Evolutionary conservation across 306 rosid genomes (phyloP).

Genomic region (Cucurbita argyrosperma): DNA sequence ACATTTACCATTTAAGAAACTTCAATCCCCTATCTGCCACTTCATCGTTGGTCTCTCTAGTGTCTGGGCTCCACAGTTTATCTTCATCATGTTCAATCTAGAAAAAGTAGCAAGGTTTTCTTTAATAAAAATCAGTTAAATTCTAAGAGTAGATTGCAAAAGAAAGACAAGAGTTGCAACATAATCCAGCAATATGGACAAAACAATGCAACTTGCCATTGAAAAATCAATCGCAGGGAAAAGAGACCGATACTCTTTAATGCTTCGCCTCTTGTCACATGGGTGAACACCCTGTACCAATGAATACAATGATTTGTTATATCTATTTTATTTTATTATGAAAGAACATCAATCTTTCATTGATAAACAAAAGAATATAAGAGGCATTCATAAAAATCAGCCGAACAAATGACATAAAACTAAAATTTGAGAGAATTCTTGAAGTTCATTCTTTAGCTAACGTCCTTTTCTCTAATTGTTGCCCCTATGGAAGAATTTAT

Average conservation of each 20-base stretch:
- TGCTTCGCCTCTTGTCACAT: constrained; percentile 82
- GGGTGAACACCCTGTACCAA: constrained; percentile 78
- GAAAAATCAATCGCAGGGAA: constrained; percentile 93
- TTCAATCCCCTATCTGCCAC: constrained; percentile 71
- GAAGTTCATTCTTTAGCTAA: background rate
- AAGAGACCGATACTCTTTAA: constrained; percentile 47
- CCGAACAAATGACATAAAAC: background rate
- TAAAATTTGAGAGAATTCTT: background rate
- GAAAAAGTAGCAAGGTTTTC: constrained; percentile 8
- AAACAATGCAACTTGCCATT: constrained; percentile 27
- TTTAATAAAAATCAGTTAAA: constrained; percentile 6
- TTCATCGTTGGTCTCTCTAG: constrained; percentile 57
- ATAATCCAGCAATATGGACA: background rate
- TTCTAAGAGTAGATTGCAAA: background rate
- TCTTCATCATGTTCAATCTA: constrained; percentile 73
- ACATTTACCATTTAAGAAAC: constrained; percentile 64
- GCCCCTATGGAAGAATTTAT: background rate
- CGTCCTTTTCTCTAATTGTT: background rate
- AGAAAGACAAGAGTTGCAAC: background rate
- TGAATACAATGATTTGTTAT: background rate
- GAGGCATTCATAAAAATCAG: background rate
- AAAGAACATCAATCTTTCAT: background rate
- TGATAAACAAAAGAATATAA: too few relatives aligned
- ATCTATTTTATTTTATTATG: background rate
- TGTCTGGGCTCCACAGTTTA: constrained; percentile 61